Conservation (phyloP, 257 asterid species). For the Haberlea rhodopensis region DNA sequence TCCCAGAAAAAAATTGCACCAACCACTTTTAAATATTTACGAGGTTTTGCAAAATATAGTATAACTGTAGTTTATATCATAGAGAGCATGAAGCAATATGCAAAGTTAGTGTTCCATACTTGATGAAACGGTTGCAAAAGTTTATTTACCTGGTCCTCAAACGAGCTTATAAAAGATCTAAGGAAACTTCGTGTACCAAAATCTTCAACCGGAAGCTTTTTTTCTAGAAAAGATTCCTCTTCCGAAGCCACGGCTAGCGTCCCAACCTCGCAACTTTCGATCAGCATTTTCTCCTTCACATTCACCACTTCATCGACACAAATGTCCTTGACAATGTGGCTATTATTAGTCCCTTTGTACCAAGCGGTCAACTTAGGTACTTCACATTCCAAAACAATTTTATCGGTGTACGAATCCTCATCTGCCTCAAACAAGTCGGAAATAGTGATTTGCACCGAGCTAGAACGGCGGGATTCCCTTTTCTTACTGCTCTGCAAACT, state of each 20-base stretch:
- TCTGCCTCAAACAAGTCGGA: constrained; percentile 10
- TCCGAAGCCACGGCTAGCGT: constrained; percentile 24
- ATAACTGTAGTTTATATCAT: neutral
- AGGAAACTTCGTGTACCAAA: constrained; percentile 32
- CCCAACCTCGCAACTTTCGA: constrained; percentile 11
- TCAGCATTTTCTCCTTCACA: constrained; percentile 12
- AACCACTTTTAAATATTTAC: constrained; percentile 16
- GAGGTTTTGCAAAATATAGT: constrained; percentile 12
- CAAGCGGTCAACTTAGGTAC: neutral
- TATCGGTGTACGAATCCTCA: constrained; percentile 20
- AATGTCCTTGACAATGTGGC: neutral
- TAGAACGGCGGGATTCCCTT: neutral
- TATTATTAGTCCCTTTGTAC: neutral
- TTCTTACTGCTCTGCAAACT: neutral
- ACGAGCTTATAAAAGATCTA: constrained; percentile 25
- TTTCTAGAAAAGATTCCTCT: constrained; percentile 30
- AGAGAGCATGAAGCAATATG: neutral
- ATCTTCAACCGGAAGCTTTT: constrained; percentile 26
- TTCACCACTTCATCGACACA: neutral
- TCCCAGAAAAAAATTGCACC: constrained; percentile 22
- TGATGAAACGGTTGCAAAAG: constrained; percentile 4
- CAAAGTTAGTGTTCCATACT: neutral
- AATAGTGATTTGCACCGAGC: constrained; percentile 8
- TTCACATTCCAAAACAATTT: constrained; percentile 14
- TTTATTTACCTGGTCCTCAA: constrained; percentile 19